Evolutionary conservation across 768 basidiomycete species (phyloP).

Genomic region (Hericium alpestre): DNA sequence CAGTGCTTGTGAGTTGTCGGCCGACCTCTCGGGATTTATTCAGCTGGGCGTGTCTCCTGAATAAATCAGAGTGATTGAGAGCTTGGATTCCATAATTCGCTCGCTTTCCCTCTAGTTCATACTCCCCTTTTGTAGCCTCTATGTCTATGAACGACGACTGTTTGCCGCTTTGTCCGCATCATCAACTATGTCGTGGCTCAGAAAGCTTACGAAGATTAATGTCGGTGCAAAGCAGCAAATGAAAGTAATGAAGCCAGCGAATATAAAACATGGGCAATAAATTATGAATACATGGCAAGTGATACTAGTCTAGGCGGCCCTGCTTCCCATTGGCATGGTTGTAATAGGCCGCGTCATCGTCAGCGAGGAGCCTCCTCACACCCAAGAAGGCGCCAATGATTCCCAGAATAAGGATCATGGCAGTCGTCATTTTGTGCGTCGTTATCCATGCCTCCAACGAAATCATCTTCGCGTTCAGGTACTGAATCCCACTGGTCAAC

Average conservation of each 20-base stretch:
- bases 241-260: background rate
- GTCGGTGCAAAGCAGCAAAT: too few relatives aligned
- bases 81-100: too few relatives aligned
- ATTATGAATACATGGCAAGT: background rate
- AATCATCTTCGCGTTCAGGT: slow-evolving; percentile 20
- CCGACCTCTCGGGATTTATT: too few relatives aligned
- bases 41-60: too few relatives aligned
- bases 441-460: slow-evolving; percentile 17
- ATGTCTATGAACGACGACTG: too few relatives aligned
- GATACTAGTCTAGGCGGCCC: slow-evolving; percentile 7
- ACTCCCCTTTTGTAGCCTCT: too few relatives aligned
- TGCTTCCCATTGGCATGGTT: slow-evolving; percentile 2
- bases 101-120: too few relatives aligned
- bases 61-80: too few relatives aligned
- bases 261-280: background rate
- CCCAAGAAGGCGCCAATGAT: slow-evolving; percentile 13
- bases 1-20: too few relatives aligned
- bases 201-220: too few relatives aligned
- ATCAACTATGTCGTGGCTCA: too few relatives aligned
- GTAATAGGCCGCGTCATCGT: slow-evolving; percentile 5
- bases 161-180: too few relatives aligned
- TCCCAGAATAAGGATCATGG: slow-evolving; percentile 13
- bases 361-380: slow-evolving; percentile 15
- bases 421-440: slow-evolving; percentile 18
- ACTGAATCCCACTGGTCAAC: slow-evolving; percentile 13